phyloP scores from a whole-genome alignment of 371 early-diverging fungal species.

The Actinomucor elegans region DNA sequence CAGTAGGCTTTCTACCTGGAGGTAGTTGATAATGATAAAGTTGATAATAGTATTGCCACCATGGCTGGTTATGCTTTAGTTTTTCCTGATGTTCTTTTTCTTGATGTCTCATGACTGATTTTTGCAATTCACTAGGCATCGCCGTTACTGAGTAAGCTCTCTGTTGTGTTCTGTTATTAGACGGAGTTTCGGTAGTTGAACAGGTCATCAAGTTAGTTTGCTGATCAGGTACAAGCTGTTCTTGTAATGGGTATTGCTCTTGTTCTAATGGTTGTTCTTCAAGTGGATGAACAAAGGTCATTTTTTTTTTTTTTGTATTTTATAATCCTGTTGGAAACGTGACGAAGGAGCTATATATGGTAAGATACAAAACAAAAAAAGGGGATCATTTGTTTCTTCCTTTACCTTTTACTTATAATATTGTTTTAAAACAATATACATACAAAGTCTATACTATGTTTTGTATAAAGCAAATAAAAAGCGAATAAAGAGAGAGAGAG shows the following conservation, averaged over 20 bases:
- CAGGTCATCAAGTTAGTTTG: constrained; percentile 14
- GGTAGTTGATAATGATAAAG: constrained; percentile 46
- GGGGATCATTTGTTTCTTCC: not conserved
- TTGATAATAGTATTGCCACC: constrained; percentile 51
- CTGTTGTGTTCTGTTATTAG: too few relatives aligned
- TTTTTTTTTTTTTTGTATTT: constrained; percentile 12
- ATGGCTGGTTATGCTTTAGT: constrained; percentile 30
- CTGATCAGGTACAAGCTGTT: not conserved
- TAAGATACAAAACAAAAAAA: not conserved
- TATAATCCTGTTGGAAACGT: constrained; percentile 1
- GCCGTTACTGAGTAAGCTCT: constrained; percentile 47
- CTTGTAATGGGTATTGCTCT: not conserved
- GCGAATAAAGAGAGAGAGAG: not conserved
- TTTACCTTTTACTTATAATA: not conserved
- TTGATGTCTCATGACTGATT: constrained; percentile 29
- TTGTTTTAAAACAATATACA: too few relatives aligned
- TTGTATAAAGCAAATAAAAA: not conserved
- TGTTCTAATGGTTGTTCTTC: constrained; percentile 8
- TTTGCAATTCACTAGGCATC: constrained; percentile 39
- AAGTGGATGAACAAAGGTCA: constrained; percentile 29
- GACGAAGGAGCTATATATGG: not conserved
- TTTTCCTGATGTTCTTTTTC: constrained; percentile 35
- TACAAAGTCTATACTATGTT: too few relatives aligned
- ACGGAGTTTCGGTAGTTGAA: not conserved
- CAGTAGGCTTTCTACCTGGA: constrained; percentile 53